Conservation (phyloP, 768 basidiomycete genomes). For the Chlorophyllum brunneum region DNA sequence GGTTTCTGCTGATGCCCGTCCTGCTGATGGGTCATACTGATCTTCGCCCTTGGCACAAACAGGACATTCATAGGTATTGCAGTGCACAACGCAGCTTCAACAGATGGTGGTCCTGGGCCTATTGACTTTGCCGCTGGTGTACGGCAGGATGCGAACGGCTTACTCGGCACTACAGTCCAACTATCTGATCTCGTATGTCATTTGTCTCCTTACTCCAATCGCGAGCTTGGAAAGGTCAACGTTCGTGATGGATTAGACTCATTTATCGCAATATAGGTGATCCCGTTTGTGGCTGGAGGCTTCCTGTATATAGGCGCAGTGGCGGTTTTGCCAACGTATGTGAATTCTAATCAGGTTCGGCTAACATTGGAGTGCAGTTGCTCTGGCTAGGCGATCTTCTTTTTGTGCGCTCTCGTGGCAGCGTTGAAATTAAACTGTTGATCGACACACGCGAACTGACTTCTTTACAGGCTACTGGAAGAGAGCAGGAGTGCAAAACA, state of each 20-base stretch:
- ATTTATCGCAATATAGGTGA: slow-evolving; percentile 47
- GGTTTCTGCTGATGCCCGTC: slow-evolving; percentile 17
- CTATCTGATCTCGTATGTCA: slow-evolving; percentile 74
- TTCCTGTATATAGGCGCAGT: slow-evolving; percentile 94
- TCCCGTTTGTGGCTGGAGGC: slow-evolving; percentile 86
- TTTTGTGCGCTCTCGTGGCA: not conserved
- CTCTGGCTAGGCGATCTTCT: too few species aligned
- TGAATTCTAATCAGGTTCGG: slow-evolving; percentile 17
- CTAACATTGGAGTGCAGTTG: too few species aligned
- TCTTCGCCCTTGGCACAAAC: slow-evolving; percentile 18
- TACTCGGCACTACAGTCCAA: slow-evolving; percentile 81
- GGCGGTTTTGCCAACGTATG: slow-evolving; percentile 86
- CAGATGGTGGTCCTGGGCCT: slow-evolving; percentile 34
- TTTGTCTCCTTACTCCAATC: slow-evolving; percentile 1
- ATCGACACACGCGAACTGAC: slow-evolving; percentile 12
- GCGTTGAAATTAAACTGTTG: not conserved
- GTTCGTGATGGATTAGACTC: slow-evolving; percentile 17
- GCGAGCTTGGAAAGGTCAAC: slow-evolving; percentile 7
- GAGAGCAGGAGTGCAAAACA: slow-evolving; percentile 88
- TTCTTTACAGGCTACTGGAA: slow-evolving; percentile 57
- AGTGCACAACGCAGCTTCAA: slow-evolving; percentile 71
- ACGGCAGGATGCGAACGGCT: slow-evolving; percentile 67
- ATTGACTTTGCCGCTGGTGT: slow-evolving; percentile 74
- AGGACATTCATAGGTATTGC: slow-evolving; percentile 89
- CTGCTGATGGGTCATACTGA: slow-evolving; percentile 15